These are phyloP conservation scores for Phragmites australis DNA, from an alignment of 176 grass and related monocot genomes.

Conservation along the genomic window DNA sequence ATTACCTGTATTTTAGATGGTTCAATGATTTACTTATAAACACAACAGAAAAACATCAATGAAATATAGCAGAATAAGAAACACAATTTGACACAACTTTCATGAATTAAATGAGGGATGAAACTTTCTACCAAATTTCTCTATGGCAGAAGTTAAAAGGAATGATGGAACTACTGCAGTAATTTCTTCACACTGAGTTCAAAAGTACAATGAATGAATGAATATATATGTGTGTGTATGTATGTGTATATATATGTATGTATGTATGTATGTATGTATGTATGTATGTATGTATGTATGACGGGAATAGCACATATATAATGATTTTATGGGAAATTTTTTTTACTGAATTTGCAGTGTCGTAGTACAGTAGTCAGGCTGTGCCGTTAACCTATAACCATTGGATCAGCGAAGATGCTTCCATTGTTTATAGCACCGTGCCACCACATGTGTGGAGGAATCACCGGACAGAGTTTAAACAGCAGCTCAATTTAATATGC, in stretches of 20 bases:
- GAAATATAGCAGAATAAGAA: neutral
- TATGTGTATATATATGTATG: too few relatives aligned
- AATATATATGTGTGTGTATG: too few relatives aligned
- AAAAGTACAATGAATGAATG: neutral
- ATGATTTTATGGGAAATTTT: too few relatives aligned
- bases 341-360: neutral
- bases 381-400: conserved; percentile 30
- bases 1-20: neutral
- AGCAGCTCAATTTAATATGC: conserved; percentile 15
- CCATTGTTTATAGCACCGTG: conserved; percentile 33
- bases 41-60: neutral
- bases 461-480: conserved; percentile 43
- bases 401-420: conserved; percentile 42
- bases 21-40: neutral
- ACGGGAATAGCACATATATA: too few relatives aligned
- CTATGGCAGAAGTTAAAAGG: neutral
- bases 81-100: neutral
- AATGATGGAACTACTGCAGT: neutral
- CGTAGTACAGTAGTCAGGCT: neutral
- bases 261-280: too few relatives aligned
- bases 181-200: neutral
- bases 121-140: neutral
- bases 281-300: too few relatives aligned
- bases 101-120: neutral
- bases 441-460: conserved; percentile 43